Evolutionary conservation across 257 asterid species (phyloP).

Genomic region (Nicotiana otophora): DNA sequence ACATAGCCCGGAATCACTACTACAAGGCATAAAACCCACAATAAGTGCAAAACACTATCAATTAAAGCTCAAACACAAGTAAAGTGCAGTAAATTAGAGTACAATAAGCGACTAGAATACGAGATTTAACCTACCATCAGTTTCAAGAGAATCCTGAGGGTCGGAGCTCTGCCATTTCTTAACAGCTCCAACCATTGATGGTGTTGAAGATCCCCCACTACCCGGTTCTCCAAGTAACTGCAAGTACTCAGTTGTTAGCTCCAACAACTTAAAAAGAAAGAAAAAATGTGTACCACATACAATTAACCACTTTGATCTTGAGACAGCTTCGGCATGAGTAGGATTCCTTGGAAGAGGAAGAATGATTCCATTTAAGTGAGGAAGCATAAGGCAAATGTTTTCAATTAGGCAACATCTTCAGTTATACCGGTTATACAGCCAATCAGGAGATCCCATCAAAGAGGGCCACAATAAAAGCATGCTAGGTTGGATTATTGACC

Average conservation of each 20-base stretch:
- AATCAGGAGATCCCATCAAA: not conserved
- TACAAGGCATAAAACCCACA: no score
- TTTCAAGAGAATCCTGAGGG: constrained; percentile 48
- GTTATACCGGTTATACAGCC: not conserved
- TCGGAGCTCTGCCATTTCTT: constrained; percentile 95
- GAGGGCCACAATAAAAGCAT: not conserved
- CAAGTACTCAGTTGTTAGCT: constrained; percentile 19
- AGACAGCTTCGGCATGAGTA: not conserved
- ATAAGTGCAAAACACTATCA: no score
- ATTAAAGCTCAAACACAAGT: no score
- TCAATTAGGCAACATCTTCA: not conserved
- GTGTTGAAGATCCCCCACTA: constrained; percentile 92
- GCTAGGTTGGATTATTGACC: not conserved
- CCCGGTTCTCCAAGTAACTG: constrained; percentile 98
- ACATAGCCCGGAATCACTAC: no score
- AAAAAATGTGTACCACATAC: constrained; percentile 4
- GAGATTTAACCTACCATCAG: not conserved
- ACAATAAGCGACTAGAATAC: no score
- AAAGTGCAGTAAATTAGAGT: no score
- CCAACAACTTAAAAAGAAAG: constrained; percentile 15
- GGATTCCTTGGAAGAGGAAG: not conserved
- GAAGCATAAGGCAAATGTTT: not conserved
- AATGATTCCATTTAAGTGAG: not conserved
- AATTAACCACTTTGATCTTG: not conserved
- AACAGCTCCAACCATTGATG: constrained; percentile 95